A percentile compares a stretch with the other conserved stretches of the same genome.
phyloP scores from a whole-genome alignment of 257 asterid species.

The Anisodus tanguticus region DNA sequence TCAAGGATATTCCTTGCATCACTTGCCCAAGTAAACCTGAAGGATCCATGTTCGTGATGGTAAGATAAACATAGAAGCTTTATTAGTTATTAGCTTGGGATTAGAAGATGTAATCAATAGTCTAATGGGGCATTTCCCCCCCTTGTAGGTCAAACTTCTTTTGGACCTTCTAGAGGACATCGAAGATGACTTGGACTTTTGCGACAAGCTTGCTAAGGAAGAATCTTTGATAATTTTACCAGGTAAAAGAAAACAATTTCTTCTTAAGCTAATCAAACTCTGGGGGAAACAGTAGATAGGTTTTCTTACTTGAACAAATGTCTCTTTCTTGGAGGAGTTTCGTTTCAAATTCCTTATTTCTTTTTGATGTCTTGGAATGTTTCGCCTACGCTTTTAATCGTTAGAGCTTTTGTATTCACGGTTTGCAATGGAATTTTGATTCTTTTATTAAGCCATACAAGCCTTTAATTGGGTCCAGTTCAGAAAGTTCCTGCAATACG shows the following conservation, averaged over 20 bases:
- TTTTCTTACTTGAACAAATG: not conserved
- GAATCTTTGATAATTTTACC: slow-evolving; percentile 68
- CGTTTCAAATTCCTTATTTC: not conserved
- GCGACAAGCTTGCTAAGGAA: slow-evolving; percentile 63
- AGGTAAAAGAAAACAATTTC: slow-evolving; percentile 44
- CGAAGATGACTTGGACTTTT: slow-evolving; percentile 71
- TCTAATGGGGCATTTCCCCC: slow-evolving; percentile 1
- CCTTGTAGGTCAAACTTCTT: slow-evolving; percentile 63
- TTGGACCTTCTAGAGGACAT: slow-evolving; percentile 57
- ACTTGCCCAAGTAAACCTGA: slow-evolving; percentile 84
- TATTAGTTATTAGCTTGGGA: not conserved
- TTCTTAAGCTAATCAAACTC: not conserved
- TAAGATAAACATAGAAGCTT: slow-evolving; percentile 37
- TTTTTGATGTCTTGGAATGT: not conserved
- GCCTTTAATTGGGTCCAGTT: not conserved
- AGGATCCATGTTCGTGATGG: slow-evolving; percentile 90
- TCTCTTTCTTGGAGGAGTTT: not conserved
- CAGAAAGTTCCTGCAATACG: not conserved
- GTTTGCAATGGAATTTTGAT: not conserved
- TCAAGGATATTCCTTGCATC: slow-evolving; percentile 66
- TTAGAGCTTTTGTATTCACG: not conserved
- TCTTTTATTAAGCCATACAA: not conserved
- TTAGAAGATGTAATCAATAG: not conserved
- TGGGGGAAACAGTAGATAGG: not conserved
- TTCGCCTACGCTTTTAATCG: not conserved